Conservation (phyloP, 1,284 basidiomycete genomes). For the Pterula multifida region DNA sequence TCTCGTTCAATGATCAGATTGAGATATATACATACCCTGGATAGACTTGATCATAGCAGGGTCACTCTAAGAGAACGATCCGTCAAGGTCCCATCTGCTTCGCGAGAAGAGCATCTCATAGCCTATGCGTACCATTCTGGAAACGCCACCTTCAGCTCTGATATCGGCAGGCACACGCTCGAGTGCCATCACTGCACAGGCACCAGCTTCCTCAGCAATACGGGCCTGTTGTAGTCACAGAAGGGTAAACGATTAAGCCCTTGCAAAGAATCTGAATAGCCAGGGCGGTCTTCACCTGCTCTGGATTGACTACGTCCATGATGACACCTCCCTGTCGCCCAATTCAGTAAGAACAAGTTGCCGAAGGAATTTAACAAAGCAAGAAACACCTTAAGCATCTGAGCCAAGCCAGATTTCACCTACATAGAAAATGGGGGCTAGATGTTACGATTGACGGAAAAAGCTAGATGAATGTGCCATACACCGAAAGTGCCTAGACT, state of each 20-base stretch:
- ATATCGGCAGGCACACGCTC: slow-evolving; percentile 97
- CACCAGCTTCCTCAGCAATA: slow-evolving; percentile 96
- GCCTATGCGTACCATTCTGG: slow-evolving; percentile 65
- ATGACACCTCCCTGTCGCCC: slow-evolving; percentile 69
- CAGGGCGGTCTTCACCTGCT: slow-evolving; percentile 49
- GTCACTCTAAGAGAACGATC: slow-evolving; percentile 55
- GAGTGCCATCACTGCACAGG: slow-evolving; percentile 95
- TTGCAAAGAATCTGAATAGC: slow-evolving; percentile 3
- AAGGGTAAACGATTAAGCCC: slow-evolving; percentile 9
- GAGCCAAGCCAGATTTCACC: slow-evolving; percentile 90
- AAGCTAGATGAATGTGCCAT: slow-evolving; percentile 12
- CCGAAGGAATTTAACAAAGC: slow-evolving; percentile 12
- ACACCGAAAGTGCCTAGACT: slow-evolving; percentile 80
- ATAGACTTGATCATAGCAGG: slow-evolving; percentile 83
- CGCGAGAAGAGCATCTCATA: slow-evolving; percentile 2
- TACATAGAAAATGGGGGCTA: slow-evolving; percentile 16
- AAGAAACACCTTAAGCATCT: slow-evolving; percentile 77
- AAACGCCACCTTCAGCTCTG: slow-evolving; percentile 80
- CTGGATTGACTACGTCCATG: slow-evolving; percentile 83
- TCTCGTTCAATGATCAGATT: not conserved
- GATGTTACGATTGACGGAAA: slow-evolving; percentile 1
- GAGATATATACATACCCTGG: not conserved
- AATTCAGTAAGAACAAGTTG: not conserved
- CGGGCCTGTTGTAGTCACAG: slow-evolving; percentile 50
- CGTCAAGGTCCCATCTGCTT: slow-evolving; percentile 1